Conservation (phyloP, 805 yeast genomes). For the Candida verbasci region DNA sequence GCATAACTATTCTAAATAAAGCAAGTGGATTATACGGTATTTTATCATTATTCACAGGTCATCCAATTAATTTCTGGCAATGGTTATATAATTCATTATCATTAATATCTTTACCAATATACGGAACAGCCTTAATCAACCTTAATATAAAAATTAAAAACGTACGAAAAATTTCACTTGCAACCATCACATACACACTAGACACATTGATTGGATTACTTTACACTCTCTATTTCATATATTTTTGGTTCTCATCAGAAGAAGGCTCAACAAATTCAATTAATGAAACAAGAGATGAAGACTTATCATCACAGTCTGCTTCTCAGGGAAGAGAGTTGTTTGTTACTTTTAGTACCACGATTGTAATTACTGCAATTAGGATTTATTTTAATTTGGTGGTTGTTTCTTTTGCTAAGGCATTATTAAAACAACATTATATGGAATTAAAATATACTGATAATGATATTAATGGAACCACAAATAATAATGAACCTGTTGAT, state of each 20-base stretch:
- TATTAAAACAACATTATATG: constrained; percentile 38
- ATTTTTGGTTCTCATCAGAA: constrained; percentile 64
- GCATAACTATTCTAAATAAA: constrained; percentile 76
- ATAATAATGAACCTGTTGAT: constrained; percentile 11
- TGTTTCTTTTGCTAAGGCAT: constrained; percentile 54
- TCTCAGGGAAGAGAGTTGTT: constrained; percentile 52
- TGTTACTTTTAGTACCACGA: constrained; percentile 48
- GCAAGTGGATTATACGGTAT: constrained; percentile 87
- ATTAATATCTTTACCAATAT: constrained; percentile 57
- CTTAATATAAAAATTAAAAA: constrained; percentile 43
- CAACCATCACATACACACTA: constrained; percentile 55
- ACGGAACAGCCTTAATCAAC: constrained; percentile 51
- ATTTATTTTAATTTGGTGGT: constrained; percentile 58
- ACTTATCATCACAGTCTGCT: constrained; percentile 53
- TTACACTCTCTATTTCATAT: constrained; percentile 70
- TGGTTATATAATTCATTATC: constrained; percentile 75
- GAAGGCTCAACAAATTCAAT: constrained; percentile 24
- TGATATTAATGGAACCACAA: background rate
- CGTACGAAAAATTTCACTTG: constrained; percentile 57
- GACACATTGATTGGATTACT: constrained; percentile 67
- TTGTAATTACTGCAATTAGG: constrained; percentile 45
- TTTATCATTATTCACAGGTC: constrained; percentile 82
- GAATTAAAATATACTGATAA: constrained; percentile 19
- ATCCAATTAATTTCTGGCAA: constrained; percentile 76
- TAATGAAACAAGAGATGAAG: constrained; percentile 7